Percentiles rank a stretch among this genome's conserved stretches.
Evolutionary conservation across 768 basidiomycete species (phyloP).

Genomic region (Wakefieldia striispora): DNA sequence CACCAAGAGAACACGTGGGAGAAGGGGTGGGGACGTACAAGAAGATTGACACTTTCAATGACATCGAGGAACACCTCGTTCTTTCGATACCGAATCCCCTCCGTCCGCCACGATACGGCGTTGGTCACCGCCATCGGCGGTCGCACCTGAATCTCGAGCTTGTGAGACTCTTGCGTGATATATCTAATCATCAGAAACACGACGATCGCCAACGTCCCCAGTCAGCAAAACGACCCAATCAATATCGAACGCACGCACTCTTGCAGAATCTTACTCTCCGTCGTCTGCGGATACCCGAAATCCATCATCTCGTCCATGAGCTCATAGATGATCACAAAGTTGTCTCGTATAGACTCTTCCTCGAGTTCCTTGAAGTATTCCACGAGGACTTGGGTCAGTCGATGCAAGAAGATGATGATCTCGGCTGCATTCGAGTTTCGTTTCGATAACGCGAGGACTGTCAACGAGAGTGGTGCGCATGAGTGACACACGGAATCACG

Average conservation of each 20-base stretch:
- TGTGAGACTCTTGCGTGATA: constrained; percentile 98
- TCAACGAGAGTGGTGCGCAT: constrained; percentile 2
- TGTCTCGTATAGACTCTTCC: constrained; percentile 98
- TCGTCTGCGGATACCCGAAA: constrained; percentile 98
- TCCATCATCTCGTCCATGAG: constrained; percentile 99
- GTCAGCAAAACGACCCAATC: no score
- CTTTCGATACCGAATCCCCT: constrained; percentile 96
- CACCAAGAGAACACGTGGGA: neutral
- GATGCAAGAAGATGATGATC: constrained; percentile 94
- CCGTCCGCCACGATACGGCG: constrained; percentile 97
- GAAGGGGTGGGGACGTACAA: constrained; percentile 51
- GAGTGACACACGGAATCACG: neutral
- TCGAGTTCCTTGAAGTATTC: constrained; percentile 99
- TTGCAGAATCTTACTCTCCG: constrained; percentile 98
- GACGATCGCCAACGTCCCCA: constrained; percentile 1
- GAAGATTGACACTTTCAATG: constrained; percentile 93
- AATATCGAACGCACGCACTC: constrained; percentile 53
- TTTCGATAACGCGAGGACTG: constrained; percentile 94
- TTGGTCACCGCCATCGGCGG: constrained; percentile 98
- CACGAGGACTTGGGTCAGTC: constrained; percentile 86
- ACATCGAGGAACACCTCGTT: constrained; percentile 99
- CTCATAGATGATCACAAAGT: constrained; percentile 99
- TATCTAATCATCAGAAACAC: constrained; percentile 49
- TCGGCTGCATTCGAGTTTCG: constrained; percentile 95
- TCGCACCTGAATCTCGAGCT: constrained; percentile 88